Conservation (phyloP, 352 stramenopile genomes). For the Pythium dissimile region DNA sequence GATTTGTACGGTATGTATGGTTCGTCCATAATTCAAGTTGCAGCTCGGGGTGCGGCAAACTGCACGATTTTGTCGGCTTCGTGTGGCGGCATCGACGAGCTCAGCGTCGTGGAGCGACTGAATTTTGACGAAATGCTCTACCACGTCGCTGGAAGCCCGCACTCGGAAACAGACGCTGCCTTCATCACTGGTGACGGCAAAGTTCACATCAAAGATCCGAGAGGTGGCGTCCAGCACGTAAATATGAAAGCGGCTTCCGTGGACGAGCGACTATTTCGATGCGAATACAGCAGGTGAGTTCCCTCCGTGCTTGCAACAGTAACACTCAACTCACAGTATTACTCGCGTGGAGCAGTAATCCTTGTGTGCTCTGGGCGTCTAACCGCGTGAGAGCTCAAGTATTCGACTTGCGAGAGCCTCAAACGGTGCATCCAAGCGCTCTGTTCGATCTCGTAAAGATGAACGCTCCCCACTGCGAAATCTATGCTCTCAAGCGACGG, state of each 20-base stretch:
- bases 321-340: not conserved
- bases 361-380: conserved; percentile 62
- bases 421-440: conserved; percentile 8
- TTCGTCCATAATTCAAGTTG: conserved; percentile 29
- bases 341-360: conserved; percentile 35
- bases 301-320: not conserved
- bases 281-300: conserved; percentile 69
- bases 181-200: conserved; percentile 47
- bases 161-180: conserved; percentile 53
- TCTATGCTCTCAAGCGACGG: conserved; percentile 65
- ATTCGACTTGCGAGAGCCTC: conserved; percentile 50
- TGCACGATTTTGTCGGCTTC: conserved; percentile 33
- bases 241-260: conserved; percentile 16
- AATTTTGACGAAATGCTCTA: conserved; percentile 53
- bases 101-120: conserved; percentile 30
- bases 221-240: conserved; percentile 36
- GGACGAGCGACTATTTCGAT: conserved; percentile 44
- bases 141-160: conserved; percentile 61
- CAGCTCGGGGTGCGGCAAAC: conserved; percentile 40
- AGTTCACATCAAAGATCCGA: conserved; percentile 49
- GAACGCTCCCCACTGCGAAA: conserved; percentile 34
- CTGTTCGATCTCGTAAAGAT: conserved; percentile 52
- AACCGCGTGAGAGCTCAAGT: conserved; percentile 38
- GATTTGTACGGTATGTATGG: conserved; percentile 36
- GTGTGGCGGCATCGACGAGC: conserved; percentile 17